phyloP scores from a whole-genome alignment of 495 filamentous ascomycete species.

The Podospora sp. region DNA sequence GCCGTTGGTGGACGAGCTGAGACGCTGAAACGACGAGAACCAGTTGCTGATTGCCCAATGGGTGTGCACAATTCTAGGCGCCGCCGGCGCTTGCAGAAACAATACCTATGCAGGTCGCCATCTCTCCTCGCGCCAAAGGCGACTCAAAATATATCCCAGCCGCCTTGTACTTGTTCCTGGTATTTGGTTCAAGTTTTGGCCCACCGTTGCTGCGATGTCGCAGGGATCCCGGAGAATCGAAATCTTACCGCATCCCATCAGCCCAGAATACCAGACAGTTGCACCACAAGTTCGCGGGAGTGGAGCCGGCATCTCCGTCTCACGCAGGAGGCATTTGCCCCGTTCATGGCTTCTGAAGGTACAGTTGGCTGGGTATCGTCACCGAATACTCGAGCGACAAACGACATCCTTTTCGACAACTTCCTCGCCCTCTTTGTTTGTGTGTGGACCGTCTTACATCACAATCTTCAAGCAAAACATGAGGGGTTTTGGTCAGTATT shows the following conservation, averaged over 20 bases:
- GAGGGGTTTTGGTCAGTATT: slow-evolving; percentile 21
- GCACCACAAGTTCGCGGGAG: not conserved
- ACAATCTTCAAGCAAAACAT: slow-evolving; percentile 25
- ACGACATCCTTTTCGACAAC: slow-evolving; percentile 32
- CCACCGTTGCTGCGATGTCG: too few relatives aligned
- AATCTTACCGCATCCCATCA: too few relatives aligned
- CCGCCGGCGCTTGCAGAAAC: too few relatives aligned
- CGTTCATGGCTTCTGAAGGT: not conserved
- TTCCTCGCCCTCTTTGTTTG: slow-evolving; percentile 33
- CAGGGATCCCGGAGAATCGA: too few relatives aligned
- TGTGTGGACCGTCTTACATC: slow-evolving; percentile 33
- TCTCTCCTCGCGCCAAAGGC: not conserved
- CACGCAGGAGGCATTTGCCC: not conserved
- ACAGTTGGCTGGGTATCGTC: slow-evolving; percentile 18
- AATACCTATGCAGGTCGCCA: not conserved
- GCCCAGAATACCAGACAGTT: not conserved
- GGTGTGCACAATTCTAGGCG: too few relatives aligned
- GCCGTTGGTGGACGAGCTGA: slow-evolving; percentile 25
- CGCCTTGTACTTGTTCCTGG: too few relatives aligned
- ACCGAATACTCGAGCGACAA: slow-evolving; percentile 15
- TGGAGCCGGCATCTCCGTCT: not conserved
- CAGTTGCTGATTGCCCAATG: not conserved
- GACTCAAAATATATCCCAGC: too few relatives aligned
- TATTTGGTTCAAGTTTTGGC: too few relatives aligned
- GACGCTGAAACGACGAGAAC: slow-evolving; percentile 12